Evolutionary conservation across 805 yeast genomes (phyloP), one percentile per base, ranked within the genome.

Genomic region (Starmerella floricola): DNA sequence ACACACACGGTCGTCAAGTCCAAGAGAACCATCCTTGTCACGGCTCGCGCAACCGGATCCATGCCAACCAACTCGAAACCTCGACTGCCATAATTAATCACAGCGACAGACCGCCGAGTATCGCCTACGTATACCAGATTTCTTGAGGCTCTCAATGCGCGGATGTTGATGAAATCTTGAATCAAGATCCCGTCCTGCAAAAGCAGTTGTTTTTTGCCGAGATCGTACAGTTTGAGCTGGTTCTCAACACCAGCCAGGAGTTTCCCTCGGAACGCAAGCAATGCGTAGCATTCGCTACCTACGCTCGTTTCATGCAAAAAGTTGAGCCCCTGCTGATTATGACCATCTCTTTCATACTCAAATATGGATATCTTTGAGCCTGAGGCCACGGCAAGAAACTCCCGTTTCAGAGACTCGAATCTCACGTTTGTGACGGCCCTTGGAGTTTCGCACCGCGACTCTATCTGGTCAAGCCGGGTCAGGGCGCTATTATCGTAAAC

Each of bases 161-260:
- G 72, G 15, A 85, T 75, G 35, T 66, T 66, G 3, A 67, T 63
- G 12, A 69, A 56, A 1, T 71, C 65, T 2, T 62, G 60, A 8
- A 80, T 50, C 3, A 53, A 58, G 2, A 71, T 56, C 6, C 76
- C 71, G 0, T 79, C 65, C 56, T 82, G 84, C 43, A 79, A 69
- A 43, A 91, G 64, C 30, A 88, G 63, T 55, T 87, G 96, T 49
- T 79, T 81, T 52, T 68, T 67, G 2, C 98, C 98, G 23, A 85
- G 48, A 21, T 78, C 87, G 62, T 36, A 88, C 51, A 47, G 34
- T 8, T 40, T 19, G 1, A 31, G 13, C 5, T 28, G 38, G 34
- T 69, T 65, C 1, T 68, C 70, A 37, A 73, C 51, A 0, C 83
- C 87, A 1, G 72, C 78, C 1, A 86, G 58, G 1, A 86, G 56